phyloP scores from a whole-genome alignment of 2,329 filamentous ascomycete species.

The Aspergillus oerlinghausenensis region DNA sequence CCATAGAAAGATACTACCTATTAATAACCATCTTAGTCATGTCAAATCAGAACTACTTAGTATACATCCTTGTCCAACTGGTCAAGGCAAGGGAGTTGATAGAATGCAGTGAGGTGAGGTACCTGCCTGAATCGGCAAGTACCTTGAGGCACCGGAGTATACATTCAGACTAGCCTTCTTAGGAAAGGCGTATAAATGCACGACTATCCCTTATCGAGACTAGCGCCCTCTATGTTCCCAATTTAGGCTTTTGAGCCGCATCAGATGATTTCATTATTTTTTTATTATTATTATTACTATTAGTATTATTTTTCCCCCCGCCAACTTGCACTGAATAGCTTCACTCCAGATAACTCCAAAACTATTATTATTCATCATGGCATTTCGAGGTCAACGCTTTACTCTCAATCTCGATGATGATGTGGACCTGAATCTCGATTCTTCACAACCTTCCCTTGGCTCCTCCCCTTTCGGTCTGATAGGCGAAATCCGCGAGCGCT shows the following conservation, averaged over 20 bases:
- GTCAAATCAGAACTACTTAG: neutral
- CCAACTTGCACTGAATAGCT: neutral
- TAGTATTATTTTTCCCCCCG: neutral
- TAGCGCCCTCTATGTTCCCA: constrained; percentile 17
- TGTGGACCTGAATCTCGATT: constrained; percentile 38
- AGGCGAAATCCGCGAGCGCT: constrained; percentile 75
- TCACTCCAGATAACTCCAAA: neutral
- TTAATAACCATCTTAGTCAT: neutral
- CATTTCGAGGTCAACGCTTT: constrained; percentile 57
- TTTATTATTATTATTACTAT: constrained; percentile 6
- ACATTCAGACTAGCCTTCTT: neutral
- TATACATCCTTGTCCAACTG: neutral
- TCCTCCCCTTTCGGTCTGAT: constrained; percentile 46
- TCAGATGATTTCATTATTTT: constrained; percentile 14
- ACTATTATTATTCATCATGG: constrained; percentile 32
- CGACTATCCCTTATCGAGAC: constrained; percentile 19
- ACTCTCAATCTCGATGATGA: constrained; percentile 56
- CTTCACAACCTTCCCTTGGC: constrained; percentile 13
- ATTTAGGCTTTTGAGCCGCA: constrained; percentile 40
- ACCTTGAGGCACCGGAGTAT: constrained; percentile 2
- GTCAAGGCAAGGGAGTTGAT: no score
- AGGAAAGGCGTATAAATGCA: constrained; percentile 11
- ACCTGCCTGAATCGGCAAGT: constrained; percentile 9
- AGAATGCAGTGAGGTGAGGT: constrained; percentile 7
- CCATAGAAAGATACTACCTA: neutral